phyloP scores from a whole-genome alignment of 306 rosid species.

The Quillaja saponaria region DNA sequence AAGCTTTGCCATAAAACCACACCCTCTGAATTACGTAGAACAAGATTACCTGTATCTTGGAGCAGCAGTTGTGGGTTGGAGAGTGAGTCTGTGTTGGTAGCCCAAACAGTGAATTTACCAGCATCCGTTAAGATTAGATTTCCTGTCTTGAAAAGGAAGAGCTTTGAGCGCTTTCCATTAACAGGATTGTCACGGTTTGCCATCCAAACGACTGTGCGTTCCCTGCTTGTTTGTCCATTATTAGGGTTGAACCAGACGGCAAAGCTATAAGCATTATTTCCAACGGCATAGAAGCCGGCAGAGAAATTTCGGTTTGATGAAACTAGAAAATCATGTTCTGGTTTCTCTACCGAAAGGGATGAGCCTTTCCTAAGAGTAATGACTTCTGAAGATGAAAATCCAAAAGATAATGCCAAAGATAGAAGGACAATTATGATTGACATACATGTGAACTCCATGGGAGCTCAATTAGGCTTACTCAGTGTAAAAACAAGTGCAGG shows the following conservation, averaged over 20 bases:
- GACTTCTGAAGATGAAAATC: constrained; percentile 3
- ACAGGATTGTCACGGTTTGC: constrained; percentile 51
- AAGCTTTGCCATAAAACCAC: constrained; percentile 51
- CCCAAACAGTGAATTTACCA: constrained; percentile 40
- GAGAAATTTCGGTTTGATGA: constrained; percentile 44
- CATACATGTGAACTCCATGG: not conserved
- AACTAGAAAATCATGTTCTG: constrained; percentile 26
- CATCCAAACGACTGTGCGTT: constrained; percentile 48
- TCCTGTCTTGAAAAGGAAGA: constrained; percentile 40
- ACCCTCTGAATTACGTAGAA: constrained; percentile 6
- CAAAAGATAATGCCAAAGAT: not conserved
- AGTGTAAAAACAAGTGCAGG: too few species aligned
- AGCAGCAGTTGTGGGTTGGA: constrained; percentile 23
- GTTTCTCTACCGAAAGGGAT: constrained; percentile 41
- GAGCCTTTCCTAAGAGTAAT: constrained; percentile 34
- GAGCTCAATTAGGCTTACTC: too few species aligned
- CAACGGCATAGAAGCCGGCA: constrained; percentile 49
- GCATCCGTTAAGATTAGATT: constrained; percentile 43
- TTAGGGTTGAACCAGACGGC: constrained; percentile 52
- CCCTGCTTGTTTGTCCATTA: not conserved
- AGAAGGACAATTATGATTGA: constrained; percentile 6
- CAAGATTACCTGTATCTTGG: constrained; percentile 42
- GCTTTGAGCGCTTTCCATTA: constrained; percentile 48
- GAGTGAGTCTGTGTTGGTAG: constrained; percentile 33
- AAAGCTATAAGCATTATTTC: constrained; percentile 55